Evolutionary conservation across 306 rosid species (phyloP), one percentile per base, ranked within the genome.

Genomic region (Senna siamea): DNA sequence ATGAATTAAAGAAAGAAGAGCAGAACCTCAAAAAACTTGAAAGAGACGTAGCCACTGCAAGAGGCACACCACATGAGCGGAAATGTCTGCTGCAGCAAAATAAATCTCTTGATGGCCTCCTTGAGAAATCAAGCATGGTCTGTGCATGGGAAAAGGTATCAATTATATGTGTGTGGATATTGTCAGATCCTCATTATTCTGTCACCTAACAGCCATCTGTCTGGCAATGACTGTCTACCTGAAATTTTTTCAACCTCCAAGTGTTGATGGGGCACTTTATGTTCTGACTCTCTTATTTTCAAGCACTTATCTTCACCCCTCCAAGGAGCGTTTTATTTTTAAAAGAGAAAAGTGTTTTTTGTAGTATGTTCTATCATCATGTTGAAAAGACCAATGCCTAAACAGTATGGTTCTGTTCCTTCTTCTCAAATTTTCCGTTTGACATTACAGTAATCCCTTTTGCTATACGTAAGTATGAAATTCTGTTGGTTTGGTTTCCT

Each of bases 111-210:
- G 93, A 83, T 53, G 6, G 65, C 70, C 93, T 93, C 13, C 79
- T 89, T 15, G 90, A 93, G 23, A 90, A 90, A 70, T 78, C 97
- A 72, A 74, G 84, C 64, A 69, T 35, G 44, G 86, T 90, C 22
- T 73, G 44, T 70, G 87, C 86, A 4, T 93, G 96, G 97, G 67
- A 67, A 69, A 88, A 86, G 98, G 97, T 90, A 77, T 62, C 54
- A 23, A 60, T 50, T 79, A 38, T 51, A 19, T 54, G 62, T 79
- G 13, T 53, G 18, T 51, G 17, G 23, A 37, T 69, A 30, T 58
- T 52, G 5, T 19, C 28, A 7, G 28, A 52, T 52, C 57, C 57
- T 1, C 28, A 9, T 52, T 19, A 18, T 5, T 58, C 46, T 56
- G 73, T 40, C 41, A 64, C 44, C 52, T 14, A 9, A 62, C 38